Evolutionary conservation across 768 basidiomycete genomes (phyloP), one percentile per base, ranked within the genome.

Genomic region (Lentinus tigrinus): DNA sequence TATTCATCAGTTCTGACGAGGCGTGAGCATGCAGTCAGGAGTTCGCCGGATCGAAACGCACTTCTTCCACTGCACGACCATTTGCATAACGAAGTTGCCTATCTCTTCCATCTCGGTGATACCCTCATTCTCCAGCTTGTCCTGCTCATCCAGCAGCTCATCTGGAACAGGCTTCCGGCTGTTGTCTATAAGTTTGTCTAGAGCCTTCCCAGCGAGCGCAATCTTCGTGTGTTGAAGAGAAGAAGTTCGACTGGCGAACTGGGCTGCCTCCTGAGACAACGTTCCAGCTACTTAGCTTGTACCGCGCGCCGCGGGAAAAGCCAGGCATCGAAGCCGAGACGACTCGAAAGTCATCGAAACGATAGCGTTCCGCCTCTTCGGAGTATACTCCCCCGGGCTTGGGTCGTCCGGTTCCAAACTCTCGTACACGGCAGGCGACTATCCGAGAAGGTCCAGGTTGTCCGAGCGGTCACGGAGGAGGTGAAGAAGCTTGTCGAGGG

Each of bases 1-100:
- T 91, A 78, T 70, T 93, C 90, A 67, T 96, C 93, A 40, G 89
- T 90, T 73, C 92, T 94, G 62, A 47, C 52, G 42, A 62, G 36
- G 14, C 21, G 7, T 51, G n/a, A 61, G 47, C 57, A 11, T 27
- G 21, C 38, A 26, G n/a, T 26, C 7, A 6, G 31, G 17, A 28
- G 27, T 28, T n/a, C 9, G 46, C 16, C 9, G 14, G 17, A 16
- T 26, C 39, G 40, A n/a, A 3, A 26, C 50, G 57, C 74, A 94
- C 92, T 87, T 89, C 79, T 88, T 84, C 93, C 93, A 94, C 70
- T 94, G 91, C 80, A 85, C 86, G 17, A 90, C 87, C 28, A 91
- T 73, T 62, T 78, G 82, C 82, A 89, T 84, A 34, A 83, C 77
- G 66, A 94, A 91, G 67, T 87, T 90, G 63, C 87, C 87, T 39